Percentiles rank a stretch among this genome's conserved stretches.
Conservation (phyloP, 2,329 filamentous ascomycete genomes). For the Cryoendolithus antarcticus region DNA sequence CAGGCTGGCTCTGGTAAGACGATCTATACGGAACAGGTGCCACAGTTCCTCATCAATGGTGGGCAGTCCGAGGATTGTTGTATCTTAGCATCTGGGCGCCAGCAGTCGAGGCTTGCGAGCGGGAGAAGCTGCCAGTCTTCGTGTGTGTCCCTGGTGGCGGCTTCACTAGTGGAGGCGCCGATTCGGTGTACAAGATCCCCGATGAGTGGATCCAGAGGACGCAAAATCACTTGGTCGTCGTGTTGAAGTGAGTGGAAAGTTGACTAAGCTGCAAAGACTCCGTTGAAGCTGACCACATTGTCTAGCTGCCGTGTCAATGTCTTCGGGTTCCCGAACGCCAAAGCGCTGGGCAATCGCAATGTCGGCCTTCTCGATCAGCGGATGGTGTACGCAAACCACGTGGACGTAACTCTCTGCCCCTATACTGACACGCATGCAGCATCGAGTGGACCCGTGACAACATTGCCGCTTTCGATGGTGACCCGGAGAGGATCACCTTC, state of each 20-base stretch:
- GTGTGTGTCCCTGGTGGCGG: conserved; percentile 25
- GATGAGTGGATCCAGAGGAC: conserved; percentile 6
- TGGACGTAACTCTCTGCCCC: not conserved
- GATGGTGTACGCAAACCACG: conserved; percentile 10
- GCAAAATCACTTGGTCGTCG: conserved; percentile 18
- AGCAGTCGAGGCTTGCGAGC: conserved; percentile 9
- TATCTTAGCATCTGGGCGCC: conserved; percentile 16
- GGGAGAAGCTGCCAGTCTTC: conserved; percentile 26
- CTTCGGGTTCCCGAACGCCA: conserved; percentile 27
- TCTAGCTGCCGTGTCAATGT: conserved; percentile 27
- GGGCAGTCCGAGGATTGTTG: conserved; percentile 20
- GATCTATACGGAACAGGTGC: conserved; percentile 6
- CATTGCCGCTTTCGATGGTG: conserved; percentile 30
- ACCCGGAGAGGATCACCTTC: conserved; percentile 25
- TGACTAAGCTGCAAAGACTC: conserved; percentile 34
- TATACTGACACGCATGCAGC: not conserved
- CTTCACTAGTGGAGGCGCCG: conserved; percentile 24
- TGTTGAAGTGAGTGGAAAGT: conserved; percentile 21
- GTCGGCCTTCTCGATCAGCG: conserved; percentile 29
- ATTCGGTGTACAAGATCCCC: not conserved
- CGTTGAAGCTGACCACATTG: conserved; percentile 33
- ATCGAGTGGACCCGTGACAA: conserved; percentile 30
- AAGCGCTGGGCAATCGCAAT: conserved; percentile 23
- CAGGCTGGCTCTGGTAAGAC: conserved; percentile 3
- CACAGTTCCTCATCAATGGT: conserved; percentile 7